Conservation (phyloP, 495 filamentous ascomycete genomes). For the Glarea lozoyensis region DNA sequence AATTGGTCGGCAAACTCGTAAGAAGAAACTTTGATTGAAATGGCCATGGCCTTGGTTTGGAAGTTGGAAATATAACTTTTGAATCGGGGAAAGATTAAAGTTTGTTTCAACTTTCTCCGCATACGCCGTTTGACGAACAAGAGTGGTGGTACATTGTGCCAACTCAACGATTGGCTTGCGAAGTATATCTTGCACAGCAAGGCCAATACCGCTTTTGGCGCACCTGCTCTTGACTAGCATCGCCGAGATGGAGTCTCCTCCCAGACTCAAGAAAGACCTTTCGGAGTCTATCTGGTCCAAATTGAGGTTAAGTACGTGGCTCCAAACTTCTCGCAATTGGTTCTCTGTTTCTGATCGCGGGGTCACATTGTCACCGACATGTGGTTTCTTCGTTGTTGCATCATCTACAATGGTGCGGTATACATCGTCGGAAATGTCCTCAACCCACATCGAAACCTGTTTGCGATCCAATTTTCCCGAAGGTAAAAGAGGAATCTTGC, state of each 20-base stretch:
- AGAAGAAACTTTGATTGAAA: conserved; percentile 64
- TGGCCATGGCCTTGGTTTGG: conserved; percentile 48
- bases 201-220: conserved; percentile 7
- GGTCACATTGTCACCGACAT: not conserved
- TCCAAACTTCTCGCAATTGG: conserved; percentile 5
- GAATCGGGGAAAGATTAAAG: conserved; percentile 65
- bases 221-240: conserved; percentile 21
- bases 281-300: conserved; percentile 13
- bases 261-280: conserved; percentile 22
- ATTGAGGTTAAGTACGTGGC: conserved; percentile 38
- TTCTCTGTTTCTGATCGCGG: not conserved
- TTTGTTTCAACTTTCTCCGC: conserved; percentile 32
- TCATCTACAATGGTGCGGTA: not conserved
- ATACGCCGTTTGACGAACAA: not conserved
- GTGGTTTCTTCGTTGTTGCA: not conserved
- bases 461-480: conserved; percentile 10
- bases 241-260: conserved; percentile 29
- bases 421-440: not conserved
- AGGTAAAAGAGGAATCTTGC: conserved; percentile 2
- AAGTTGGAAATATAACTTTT: conserved; percentile 57
- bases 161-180: conserved; percentile 11
- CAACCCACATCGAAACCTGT: not conserved
- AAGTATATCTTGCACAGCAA: conserved; percentile 16
- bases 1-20: conserved; percentile 45
- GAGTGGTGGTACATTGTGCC: not conserved